phyloP scores from a whole-genome alignment of 148 eudicot genomes.

The Hydrangea macrophylla region DNA sequence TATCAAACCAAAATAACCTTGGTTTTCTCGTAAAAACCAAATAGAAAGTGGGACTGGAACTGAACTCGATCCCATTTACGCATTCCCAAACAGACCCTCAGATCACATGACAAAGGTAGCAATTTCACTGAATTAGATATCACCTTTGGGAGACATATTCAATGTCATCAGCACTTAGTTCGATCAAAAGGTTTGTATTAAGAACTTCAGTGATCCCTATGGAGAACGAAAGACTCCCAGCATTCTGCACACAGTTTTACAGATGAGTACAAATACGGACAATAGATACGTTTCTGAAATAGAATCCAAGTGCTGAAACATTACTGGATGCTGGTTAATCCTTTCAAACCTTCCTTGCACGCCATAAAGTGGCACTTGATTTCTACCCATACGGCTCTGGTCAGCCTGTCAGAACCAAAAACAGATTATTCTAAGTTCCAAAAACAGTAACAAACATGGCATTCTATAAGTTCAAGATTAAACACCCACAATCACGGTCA shows the following conservation, averaged over 20 bases:
- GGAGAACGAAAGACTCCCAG: constrained; percentile 84
- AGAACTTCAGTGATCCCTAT: constrained; percentile 85
- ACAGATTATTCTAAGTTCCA: neutral
- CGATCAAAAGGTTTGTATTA: constrained; percentile 78
- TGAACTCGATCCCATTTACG: too few relatives aligned
- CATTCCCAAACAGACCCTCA: too few relatives aligned
- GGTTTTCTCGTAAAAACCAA: too few relatives aligned
- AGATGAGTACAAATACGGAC: constrained; percentile 5
- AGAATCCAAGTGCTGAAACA: constrained; percentile 21
- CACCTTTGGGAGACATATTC: constrained; percentile 89
- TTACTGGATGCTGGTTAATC: constrained; percentile 96
- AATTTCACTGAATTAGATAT: constrained; percentile 3
- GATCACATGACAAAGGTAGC: neutral
- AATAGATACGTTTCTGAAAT: neutral
- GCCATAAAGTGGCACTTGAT: constrained; percentile 79
- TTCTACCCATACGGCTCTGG: constrained; percentile 66
- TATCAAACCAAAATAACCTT: too few relatives aligned
- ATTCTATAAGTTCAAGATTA: neutral
- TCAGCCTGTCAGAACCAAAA: constrained; percentile 55
- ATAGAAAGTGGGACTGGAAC: too few relatives aligned
- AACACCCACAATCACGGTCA: neutral
- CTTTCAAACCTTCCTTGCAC: constrained; percentile 76
- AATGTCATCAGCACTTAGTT: constrained; percentile 86
- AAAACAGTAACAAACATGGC: neutral
- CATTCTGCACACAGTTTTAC: constrained; percentile 53